A percentile compares a stretch with the other conserved stretches of the same genome.
These are phyloP conservation scores for Penicillium sp. DNA, from an alignment of 2,329 filamentous ascomycete species.

Conservation along the genomic window DNA sequence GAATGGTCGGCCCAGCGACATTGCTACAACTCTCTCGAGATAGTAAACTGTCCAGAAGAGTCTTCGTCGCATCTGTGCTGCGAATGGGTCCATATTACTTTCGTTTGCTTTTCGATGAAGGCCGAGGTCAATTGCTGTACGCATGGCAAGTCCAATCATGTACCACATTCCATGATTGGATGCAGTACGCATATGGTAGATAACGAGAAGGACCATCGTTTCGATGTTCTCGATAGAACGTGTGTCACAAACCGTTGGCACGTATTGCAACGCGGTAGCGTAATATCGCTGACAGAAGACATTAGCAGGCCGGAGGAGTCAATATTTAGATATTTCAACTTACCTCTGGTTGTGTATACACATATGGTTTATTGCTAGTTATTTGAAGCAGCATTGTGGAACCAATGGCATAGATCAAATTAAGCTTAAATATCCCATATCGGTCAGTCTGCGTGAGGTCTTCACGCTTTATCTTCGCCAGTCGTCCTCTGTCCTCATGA, in stretches of 20 bases:
- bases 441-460: conserved; percentile 37
- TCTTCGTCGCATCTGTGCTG: conserved; percentile 48
- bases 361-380: conserved; percentile 49
- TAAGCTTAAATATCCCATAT: conserved; percentile 54
- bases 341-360: conserved; percentile 47
- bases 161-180: conserved; percentile 57
- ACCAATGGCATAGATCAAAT: conserved; percentile 55
- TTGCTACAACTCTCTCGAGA: conserved; percentile 51
- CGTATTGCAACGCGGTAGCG: conserved; percentile 51
- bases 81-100: conserved; percentile 41
- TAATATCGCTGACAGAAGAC: conserved; percentile 47
- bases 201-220: conserved; percentile 53
- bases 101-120: conserved; percentile 53
- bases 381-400: conserved; percentile 52
- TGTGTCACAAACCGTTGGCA: conserved; percentile 51
- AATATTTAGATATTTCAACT: background rate
- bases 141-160: conserved; percentile 56
- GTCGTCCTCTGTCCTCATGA: conserved; percentile 43
- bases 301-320: background rate
- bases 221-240: conserved; percentile 54
- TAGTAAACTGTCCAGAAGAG: conserved; percentile 57
- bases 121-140: conserved; percentile 55
- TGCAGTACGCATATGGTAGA: conserved; percentile 54
- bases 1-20: conserved; percentile 53
- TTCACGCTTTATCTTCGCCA: conserved; percentile 38